phyloP scores from a whole-genome alignment of 1,284 basidiomycete genomes.

The Puccinia novopanici region DNA sequence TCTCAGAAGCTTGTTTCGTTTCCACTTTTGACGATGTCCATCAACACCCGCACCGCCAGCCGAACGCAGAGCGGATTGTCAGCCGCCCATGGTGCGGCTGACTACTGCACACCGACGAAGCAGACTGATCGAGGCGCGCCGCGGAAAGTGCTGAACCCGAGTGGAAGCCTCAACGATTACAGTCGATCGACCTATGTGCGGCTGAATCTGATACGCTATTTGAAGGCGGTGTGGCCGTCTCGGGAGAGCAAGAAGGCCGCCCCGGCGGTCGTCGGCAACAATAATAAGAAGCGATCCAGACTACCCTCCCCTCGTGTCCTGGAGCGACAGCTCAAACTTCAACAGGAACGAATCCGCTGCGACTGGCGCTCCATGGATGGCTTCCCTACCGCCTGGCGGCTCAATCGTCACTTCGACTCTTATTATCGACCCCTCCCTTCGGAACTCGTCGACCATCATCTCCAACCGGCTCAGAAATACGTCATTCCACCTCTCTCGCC shows the following conservation, averaged over 20 bases:
- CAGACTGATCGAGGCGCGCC: not conserved
- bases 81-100: no score
- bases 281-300: conserved; percentile 7
- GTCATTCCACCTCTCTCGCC: not conserved
- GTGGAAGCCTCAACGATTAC: not conserved
- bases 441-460: not conserved
- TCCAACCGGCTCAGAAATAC: not conserved
- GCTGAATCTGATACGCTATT: conserved; percentile 1
- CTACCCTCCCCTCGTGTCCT: conserved; percentile 1
- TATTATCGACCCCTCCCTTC: not conserved
- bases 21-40: no score
- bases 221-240: conserved; percentile 22
- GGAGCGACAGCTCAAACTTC: conserved; percentile 18
- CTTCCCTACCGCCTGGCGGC: not conserved
- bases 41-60: no score
- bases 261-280: no score
- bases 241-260: not conserved
- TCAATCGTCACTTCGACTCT: conserved; percentile 3
- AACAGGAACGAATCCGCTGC: conserved; percentile 7
- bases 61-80: no score
- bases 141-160: not conserved
- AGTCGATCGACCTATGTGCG: not conserved
- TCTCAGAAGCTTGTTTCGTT: no score
- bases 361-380: not conserved
- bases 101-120: no score